Evolutionary conservation across 2,329 filamentous ascomycete species (phyloP).

Genomic region (Aspergillus brunneoviolaceus): DNA sequence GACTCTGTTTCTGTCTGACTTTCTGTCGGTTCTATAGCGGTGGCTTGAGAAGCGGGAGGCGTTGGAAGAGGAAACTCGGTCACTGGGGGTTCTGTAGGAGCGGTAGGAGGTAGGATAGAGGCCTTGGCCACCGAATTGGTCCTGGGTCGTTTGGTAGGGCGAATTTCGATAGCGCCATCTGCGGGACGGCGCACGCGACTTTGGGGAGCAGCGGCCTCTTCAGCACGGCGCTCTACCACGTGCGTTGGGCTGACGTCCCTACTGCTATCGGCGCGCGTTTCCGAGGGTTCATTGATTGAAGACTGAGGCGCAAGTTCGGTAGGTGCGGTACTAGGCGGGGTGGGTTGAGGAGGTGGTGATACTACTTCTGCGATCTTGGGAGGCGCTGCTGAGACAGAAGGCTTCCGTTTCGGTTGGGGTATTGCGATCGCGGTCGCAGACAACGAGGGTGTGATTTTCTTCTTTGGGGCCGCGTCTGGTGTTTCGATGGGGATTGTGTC

Average conservation of each 20-base stretch:
- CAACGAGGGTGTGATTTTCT: slow-evolving; percentile 2
- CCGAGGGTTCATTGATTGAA: neutral
- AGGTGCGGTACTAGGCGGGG: slow-evolving; percentile 18
- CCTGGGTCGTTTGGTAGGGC: slow-evolving; percentile 32
- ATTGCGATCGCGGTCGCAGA: slow-evolving; percentile 28
- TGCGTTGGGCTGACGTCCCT: neutral
- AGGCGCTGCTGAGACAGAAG: slow-evolving; percentile 23
- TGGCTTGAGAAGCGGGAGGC: slow-evolving; percentile 27
- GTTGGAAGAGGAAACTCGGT: slow-evolving; percentile 16
- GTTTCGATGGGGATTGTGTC: slow-evolving; percentile 25
- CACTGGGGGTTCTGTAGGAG: neutral
- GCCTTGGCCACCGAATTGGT: slow-evolving; percentile 10
- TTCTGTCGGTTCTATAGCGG: slow-evolving; percentile 20
- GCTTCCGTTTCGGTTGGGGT: slow-evolving; percentile 29
- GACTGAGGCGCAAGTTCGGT: slow-evolving; percentile 10
- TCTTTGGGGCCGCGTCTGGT: slow-evolving; percentile 4
- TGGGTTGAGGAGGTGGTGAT: slow-evolving; percentile 18
- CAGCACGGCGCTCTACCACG: neutral
- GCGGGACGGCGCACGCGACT: slow-evolving; percentile 6
- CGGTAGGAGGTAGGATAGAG: neutral
- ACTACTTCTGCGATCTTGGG: slow-evolving; percentile 10
- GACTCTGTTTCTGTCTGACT: slow-evolving; percentile 20
- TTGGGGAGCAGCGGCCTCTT: slow-evolving; percentile 8
- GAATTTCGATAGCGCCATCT: slow-evolving; percentile 18
- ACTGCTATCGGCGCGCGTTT: neutral